Conservation (phyloP, 202 grass and related monocot species). For the Panicum virgatum region DNA sequence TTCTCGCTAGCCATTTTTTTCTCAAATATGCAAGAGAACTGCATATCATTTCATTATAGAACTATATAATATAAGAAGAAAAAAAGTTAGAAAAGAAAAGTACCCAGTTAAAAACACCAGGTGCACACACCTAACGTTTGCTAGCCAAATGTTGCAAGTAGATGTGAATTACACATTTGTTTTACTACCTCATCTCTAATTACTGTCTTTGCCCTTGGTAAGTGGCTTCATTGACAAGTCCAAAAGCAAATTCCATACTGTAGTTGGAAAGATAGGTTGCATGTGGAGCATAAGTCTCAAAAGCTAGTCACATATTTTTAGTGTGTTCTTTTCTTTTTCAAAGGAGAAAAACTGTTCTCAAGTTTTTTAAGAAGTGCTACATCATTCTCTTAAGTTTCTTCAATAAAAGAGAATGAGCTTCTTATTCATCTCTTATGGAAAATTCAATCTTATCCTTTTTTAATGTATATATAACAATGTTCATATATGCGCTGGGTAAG, state of each 20-base stretch:
- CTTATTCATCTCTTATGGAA: neutral
- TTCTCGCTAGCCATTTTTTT: neutral
- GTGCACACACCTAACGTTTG: neutral
- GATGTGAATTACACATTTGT: slow-evolving; percentile 18
- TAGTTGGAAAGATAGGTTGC: slow-evolving; percentile 12
- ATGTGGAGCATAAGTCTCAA: neutral
- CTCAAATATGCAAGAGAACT: no score
- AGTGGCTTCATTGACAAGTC: slow-evolving; percentile 18
- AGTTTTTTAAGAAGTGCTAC: no score
- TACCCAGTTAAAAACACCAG: no score
- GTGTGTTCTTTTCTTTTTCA: no score
- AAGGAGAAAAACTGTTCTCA: no score
- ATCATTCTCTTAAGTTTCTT: no score
- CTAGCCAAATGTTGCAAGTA: slow-evolving; percentile 2
- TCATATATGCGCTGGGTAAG: neutral
- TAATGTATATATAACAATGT: neutral
- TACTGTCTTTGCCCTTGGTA: slow-evolving; percentile 5
- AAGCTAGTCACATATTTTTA: slow-evolving; percentile 6
- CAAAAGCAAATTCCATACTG: slow-evolving; percentile 3
- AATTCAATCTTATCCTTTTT: neutral
- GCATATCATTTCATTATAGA: no score
- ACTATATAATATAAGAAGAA: no score
- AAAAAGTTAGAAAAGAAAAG: no score
- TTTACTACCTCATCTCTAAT: neutral
- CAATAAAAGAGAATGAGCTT: neutral